Conservation (phyloP, 2,329 filamentous ascomycete species). For the Magnaporthiopsis rhizophila region DNA sequence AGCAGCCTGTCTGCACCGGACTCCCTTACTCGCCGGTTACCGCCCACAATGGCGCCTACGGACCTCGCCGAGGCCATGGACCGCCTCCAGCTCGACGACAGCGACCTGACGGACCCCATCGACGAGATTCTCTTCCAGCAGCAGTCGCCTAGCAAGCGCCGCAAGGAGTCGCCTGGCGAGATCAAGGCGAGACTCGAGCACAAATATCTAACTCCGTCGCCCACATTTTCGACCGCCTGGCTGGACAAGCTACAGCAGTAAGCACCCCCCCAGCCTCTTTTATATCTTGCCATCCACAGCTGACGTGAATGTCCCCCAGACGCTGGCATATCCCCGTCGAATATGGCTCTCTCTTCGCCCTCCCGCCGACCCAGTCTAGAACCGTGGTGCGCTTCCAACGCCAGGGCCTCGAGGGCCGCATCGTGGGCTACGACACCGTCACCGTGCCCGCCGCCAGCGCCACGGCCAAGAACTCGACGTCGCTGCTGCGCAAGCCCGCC, state of each 20-base stretch:
- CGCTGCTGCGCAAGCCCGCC: slow-evolving; percentile 76
- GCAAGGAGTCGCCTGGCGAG: slow-evolving; percentile 47
- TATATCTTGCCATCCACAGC: not conserved
- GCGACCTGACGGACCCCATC: slow-evolving; percentile 31
- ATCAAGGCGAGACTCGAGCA: slow-evolving; percentile 65
- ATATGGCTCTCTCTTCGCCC: slow-evolving; percentile 74
- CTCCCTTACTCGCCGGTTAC: too few relatives aligned
- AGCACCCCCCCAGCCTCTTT: slow-evolving; percentile 11
- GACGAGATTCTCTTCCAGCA: slow-evolving; percentile 49
- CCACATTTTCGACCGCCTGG: slow-evolving; percentile 76
- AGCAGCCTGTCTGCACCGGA: not conserved
- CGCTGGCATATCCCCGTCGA: slow-evolving; percentile 77
- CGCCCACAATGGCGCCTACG: not conserved
- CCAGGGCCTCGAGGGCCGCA: slow-evolving; percentile 83
- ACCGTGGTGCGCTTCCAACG: slow-evolving; percentile 91
- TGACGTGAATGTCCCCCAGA: slow-evolving; percentile 12
- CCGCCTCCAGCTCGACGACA: slow-evolving; percentile 36
- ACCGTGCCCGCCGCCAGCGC: slow-evolving; percentile 83
- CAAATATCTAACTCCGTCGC: slow-evolving; percentile 71
- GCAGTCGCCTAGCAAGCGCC: slow-evolving; percentile 29
- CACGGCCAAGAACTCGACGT: slow-evolving; percentile 93
- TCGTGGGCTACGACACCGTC: slow-evolving; percentile 90
- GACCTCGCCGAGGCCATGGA: slow-evolving; percentile 40
- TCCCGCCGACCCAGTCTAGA: slow-evolving; percentile 85
- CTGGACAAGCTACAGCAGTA: slow-evolving; percentile 79